Percentiles rank a stretch among this genome's conserved stretches.
phyloP scores from a whole-genome alignment of 805 yeast genomes.

The Monosporozyma unispora region DNA sequence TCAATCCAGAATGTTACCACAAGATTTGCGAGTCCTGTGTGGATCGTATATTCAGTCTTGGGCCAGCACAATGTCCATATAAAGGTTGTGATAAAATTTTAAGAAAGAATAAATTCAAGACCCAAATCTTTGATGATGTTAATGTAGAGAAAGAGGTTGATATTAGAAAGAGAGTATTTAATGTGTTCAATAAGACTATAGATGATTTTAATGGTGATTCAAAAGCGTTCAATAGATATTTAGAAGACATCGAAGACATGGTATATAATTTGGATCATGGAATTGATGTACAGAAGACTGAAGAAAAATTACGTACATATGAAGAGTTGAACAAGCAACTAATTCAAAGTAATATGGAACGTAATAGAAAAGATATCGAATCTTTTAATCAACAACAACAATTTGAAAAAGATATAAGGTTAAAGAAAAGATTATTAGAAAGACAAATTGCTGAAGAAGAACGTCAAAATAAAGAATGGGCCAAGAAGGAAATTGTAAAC shows the following conservation, averaged over 20 bases:
- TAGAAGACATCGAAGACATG: constrained; percentile 76
- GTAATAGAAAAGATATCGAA: constrained; percentile 62
- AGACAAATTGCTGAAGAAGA: constrained; percentile 58
- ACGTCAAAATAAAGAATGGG: constrained; percentile 42
- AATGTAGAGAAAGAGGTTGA: constrained; percentile 88
- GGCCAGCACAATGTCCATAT: constrained; percentile 97
- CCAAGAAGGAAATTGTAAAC: constrained; percentile 49
- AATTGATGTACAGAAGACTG: constrained; percentile 60
- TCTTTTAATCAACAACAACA: constrained; percentile 55
- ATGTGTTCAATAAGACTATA: constrained; percentile 70
- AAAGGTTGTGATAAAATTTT: constrained; percentile 80
- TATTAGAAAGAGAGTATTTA: constrained; percentile 66
- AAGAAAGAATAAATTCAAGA: constrained; percentile 81
- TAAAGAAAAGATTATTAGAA: constrained; percentile 43
- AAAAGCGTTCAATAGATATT: constrained; percentile 60
- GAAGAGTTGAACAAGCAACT: constrained; percentile 66
- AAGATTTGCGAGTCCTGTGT: constrained; percentile 96
- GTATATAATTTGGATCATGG: constrained; percentile 68
- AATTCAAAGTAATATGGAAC: constrained; percentile 66
- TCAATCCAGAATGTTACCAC: constrained; percentile 96
- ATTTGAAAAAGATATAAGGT: constrained; percentile 58
- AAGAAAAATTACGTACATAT: constrained; percentile 54
- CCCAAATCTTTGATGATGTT: constrained; percentile 88
- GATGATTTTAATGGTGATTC: constrained; percentile 55
- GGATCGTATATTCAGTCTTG: constrained; percentile 84